Evolutionary conservation across 768 basidiomycete species (phyloP).

Genomic region (Suillus plorans): DNA sequence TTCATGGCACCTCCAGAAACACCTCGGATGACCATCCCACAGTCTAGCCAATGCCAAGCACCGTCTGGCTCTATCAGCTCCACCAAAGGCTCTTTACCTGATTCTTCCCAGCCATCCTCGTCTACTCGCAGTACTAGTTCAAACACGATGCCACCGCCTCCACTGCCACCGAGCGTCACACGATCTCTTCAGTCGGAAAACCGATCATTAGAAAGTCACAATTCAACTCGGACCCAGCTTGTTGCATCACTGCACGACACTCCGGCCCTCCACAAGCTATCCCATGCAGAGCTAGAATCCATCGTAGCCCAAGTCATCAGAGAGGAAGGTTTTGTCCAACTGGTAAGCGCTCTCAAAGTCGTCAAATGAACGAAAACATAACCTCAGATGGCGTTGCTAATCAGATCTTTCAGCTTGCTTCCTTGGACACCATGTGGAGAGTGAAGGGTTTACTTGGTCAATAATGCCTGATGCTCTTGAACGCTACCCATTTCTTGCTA

Average conservation of each 20-base stretch:
- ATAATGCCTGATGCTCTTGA: constrained; percentile 5
- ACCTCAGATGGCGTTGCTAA: constrained; percentile 5
- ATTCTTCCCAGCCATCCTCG: constrained; percentile 33
- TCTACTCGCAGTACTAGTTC: constrained; percentile 20
- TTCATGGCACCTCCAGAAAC: constrained; percentile 30
- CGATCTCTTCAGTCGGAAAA: not conserved
- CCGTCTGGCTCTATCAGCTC: constrained; percentile 6
- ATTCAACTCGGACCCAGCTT: constrained; percentile 22
- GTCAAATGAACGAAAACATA: not conserved
- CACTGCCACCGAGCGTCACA: constrained; percentile 20
- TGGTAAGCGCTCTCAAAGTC: constrained; percentile 48
- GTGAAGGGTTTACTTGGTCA: constrained; percentile 39
- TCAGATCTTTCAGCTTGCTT: constrained; percentile 44
- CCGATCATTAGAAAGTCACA: constrained; percentile 4
- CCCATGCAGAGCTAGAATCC: constrained; percentile 51
- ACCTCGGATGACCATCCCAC: constrained; percentile 5
- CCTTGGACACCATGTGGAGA: constrained; percentile 53
- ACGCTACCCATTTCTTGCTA: not conserved
- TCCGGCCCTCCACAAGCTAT: constrained; percentile 52
- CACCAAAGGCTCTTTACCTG: constrained; percentile 25
- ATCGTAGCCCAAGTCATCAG: constrained; percentile 61
- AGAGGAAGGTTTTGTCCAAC: constrained; percentile 73
- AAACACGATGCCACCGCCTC: constrained; percentile 31
- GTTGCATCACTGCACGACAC: constrained; percentile 43
- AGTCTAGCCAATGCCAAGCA: constrained; percentile 2